Base-by-base conservation (phyloP, 2,329 filamentous ascomycete species). In the Sporothrix globosa region DNA sequence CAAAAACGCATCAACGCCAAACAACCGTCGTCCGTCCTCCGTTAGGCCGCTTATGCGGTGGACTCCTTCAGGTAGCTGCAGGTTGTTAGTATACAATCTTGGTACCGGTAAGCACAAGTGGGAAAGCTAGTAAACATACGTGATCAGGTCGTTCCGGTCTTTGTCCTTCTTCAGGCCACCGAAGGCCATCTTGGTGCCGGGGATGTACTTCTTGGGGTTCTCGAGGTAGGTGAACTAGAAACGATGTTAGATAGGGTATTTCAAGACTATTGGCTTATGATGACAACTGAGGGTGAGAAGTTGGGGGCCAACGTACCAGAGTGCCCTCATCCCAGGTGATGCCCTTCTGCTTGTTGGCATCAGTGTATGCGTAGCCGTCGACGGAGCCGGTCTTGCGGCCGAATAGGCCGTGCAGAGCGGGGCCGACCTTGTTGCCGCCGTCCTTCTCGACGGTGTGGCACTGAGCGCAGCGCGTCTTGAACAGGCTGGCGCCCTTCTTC, bases 161-260 rank as follows among this genome's bases (percentile, higher is more conserved):
- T 98, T 98, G 81, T 90, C 89, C 92, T 99, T 99, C 94, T 99
- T 99, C 81, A 99, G 89, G 83, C 96, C 96, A 86, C 96, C 96
- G 82, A 98, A 99, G 79, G 96, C 96, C 96, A 99, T 99, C 93
- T 98, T 99, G 86, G 96, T 99, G 78, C 96, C 96, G 77, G 96
- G 96, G 76, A 99, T 97, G 90, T 94, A 99, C 89, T 98, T 98
- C 91, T 99, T 99, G 86, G 96, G 96, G 91, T 98, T 98, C 90
- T 99, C 96, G 80, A 99, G 94, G 90, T 99, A 99, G 76, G 90
- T 88, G 85, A 97, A 98, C 92, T 94, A 77, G 48, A 19, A 13
- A 2, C 9, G 1, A 3, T 9, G 72, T 78, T 72, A 63, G 58
- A 21, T 4, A 4, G 17, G 67, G 19, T 13, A 24, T 63, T 17